Conservation (phyloP, 805 yeast species). For the Myxozyma melibiosi region DNA sequence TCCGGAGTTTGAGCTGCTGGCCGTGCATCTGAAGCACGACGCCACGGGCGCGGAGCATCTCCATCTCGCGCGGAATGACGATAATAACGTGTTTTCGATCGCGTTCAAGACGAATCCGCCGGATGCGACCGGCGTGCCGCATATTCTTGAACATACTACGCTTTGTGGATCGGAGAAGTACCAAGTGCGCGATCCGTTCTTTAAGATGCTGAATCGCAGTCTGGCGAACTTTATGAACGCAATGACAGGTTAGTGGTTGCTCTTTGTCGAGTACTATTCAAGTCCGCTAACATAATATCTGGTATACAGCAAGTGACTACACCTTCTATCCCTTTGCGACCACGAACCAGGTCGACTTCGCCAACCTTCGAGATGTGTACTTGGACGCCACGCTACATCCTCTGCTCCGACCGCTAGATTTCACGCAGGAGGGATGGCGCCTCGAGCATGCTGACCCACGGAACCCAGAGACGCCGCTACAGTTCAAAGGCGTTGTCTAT, state of each 20-base stretch:
- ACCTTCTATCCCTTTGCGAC: constrained; percentile 97
- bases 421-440: constrained; percentile 97
- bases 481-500: constrained; percentile 93
- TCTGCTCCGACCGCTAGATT: constrained; percentile 73
- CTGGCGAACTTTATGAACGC: constrained; percentile 97
- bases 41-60: constrained; percentile 77
- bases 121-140: constrained; percentile 93
- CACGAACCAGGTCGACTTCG: constrained; percentile 78
- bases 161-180: constrained; percentile 88
- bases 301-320: constrained; percentile 72
- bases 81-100: constrained; percentile 83
- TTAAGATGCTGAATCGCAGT: constrained; percentile 95
- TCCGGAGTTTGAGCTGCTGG: constrained; percentile 80
- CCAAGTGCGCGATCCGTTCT: constrained; percentile 96
- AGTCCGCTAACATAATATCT: not conserved
- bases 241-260: constrained; percentile 58
- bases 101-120: constrained; percentile 95
- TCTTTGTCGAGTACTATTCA: too few species aligned
- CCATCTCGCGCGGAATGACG: constrained; percentile 81
- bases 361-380: constrained; percentile 83
- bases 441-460: constrained; percentile 63
- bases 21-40: constrained; percentile 68
- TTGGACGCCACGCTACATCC: constrained; percentile 87
- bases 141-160: constrained; percentile 93
- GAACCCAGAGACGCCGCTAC: constrained; percentile 62